These are phyloP conservation scores for Ogataea parapolymorpha DNA, from an alignment of 805 yeast genomes.

Conservation along the genomic window DNA sequence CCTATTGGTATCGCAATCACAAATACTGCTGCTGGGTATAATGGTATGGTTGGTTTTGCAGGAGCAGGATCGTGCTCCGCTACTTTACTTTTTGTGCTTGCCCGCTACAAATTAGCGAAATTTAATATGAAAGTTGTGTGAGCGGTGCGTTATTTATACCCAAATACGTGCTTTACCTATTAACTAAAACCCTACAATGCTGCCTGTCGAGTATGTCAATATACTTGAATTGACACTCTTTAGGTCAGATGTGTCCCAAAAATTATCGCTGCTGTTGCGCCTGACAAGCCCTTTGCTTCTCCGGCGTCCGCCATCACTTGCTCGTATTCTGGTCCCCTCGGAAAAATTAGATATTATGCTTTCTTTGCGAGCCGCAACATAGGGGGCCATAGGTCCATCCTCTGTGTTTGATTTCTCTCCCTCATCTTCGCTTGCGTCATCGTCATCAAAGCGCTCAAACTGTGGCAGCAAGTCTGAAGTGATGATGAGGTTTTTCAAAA, in stretches of 20 bases:
- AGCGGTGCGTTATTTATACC: background rate
- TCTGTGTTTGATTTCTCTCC: constrained; percentile 12
- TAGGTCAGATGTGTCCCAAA: constrained; percentile 24
- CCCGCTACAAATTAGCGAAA: constrained; percentile 27
- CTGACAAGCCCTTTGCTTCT: constrained; percentile 3
- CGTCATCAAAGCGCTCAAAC: constrained; percentile 12
- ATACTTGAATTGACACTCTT: constrained; percentile 26
- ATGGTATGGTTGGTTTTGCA: constrained; percentile 33
- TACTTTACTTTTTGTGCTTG: constrained; percentile 18
- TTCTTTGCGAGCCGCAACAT: constrained; percentile 12
- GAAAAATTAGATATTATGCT: constrained; percentile 18
- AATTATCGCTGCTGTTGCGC: constrained; percentile 13
- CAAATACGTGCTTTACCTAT: background rate
- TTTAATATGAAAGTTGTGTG: constrained; percentile 10
- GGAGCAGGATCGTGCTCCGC: constrained; percentile 27
- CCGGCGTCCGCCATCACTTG: constrained; percentile 4
- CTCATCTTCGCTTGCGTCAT: constrained; percentile 4
- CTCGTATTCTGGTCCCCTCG: background rate
- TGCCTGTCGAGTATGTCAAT: constrained; percentile 26
- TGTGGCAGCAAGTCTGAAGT: constrained; percentile 24
- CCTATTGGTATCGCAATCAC: constrained; percentile 41
- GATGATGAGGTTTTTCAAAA: constrained; percentile 27
- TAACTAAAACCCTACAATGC: constrained; percentile 26
- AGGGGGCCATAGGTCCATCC: constrained; percentile 1
- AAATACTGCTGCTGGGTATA: constrained; percentile 29